Conservation (phyloP, 257 asterid species). For the Buddleja alternifolia region DNA sequence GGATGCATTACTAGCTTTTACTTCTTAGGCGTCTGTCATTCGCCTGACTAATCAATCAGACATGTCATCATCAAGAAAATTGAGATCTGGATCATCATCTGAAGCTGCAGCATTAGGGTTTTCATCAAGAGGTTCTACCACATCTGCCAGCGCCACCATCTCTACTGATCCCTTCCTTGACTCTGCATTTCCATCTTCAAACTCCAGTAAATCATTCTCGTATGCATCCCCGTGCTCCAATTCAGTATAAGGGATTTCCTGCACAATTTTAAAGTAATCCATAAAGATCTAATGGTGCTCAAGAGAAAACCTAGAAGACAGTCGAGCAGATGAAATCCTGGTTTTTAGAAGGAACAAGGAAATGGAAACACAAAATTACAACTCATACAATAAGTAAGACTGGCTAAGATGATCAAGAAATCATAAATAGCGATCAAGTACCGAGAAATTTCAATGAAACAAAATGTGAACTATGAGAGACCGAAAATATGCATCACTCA, state of each 20-base stretch:
- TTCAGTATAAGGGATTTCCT: slow-evolving; percentile 69
- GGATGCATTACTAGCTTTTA: background rate
- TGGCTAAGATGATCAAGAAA: background rate
- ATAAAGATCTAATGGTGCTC: background rate
- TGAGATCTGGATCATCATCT: slow-evolving; percentile 54
- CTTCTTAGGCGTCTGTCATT: background rate
- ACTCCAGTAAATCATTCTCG: slow-evolving; percentile 65
- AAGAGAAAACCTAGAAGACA: background rate
- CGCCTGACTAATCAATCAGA: slow-evolving; percentile 43
- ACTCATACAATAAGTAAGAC: background rate
- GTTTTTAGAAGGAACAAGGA: too few relatives aligned
- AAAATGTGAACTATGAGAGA: background rate
- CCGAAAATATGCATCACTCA: background rate
- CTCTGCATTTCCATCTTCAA: slow-evolving; percentile 57
- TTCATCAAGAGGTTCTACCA: slow-evolving; percentile 54
- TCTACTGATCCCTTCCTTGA: slow-evolving; percentile 57
- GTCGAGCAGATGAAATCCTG: too few relatives aligned
- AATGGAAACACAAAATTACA: too few relatives aligned
- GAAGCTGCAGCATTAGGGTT: slow-evolving; percentile 49
- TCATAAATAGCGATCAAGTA: background rate
- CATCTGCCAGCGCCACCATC: slow-evolving; percentile 52
- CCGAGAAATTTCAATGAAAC: background rate
- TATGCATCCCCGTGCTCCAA: slow-evolving; percentile 68
- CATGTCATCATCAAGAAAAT: slow-evolving; percentile 64
- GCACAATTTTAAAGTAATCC: slow-evolving; percentile 26